Percentiles rank a stretch among this genome's conserved stretches.
phyloP scores from a whole-genome alignment of 208 protist genomes.

The Trypanosoma theileri region DNA sequence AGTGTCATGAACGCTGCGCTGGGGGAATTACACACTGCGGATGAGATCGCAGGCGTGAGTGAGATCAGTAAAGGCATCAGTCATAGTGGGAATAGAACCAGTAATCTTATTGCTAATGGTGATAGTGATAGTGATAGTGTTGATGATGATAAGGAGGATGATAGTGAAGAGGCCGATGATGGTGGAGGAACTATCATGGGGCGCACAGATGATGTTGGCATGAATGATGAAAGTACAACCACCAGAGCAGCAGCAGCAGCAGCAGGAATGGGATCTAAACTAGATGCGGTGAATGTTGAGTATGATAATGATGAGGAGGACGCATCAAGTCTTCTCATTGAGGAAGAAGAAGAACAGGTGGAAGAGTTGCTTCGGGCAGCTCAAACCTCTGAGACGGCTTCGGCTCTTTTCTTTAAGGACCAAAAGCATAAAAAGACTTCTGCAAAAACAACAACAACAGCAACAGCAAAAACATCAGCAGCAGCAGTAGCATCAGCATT shows the following conservation, averaged over 20 bases:
- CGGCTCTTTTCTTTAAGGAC: slow-evolving; percentile 26
- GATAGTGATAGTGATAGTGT: not conserved
- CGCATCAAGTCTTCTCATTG: not conserved
- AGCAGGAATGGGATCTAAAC: not conserved
- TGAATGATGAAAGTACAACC: too few species aligned
- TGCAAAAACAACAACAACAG: too few species aligned
- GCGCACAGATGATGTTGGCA: too few species aligned
- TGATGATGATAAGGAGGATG: not conserved
- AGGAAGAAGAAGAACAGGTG: slow-evolving; percentile 21
- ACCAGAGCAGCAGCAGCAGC: too few species aligned
- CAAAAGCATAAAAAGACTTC: not conserved
- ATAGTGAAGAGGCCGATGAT: too few species aligned
- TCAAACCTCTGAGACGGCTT: not conserved
- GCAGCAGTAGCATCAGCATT: slow-evolving; percentile 10
- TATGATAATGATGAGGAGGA: slow-evolving; percentile 31
- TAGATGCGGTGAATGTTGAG: not conserved
- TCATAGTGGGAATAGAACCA: not conserved
- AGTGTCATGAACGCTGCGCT: slow-evolving; percentile 19
- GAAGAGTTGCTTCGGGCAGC: slow-evolving; percentile 12
- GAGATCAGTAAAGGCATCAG: not conserved
- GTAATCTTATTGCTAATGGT: not conserved
- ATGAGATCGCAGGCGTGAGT: not conserved
- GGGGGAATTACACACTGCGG: not conserved
- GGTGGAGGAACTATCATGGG: too few species aligned
- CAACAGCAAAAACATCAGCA: too few species aligned